Evolutionary conservation across 768 basidiomycete genomes (phyloP).

Genomic region (Amanita subjunquillea): DNA sequence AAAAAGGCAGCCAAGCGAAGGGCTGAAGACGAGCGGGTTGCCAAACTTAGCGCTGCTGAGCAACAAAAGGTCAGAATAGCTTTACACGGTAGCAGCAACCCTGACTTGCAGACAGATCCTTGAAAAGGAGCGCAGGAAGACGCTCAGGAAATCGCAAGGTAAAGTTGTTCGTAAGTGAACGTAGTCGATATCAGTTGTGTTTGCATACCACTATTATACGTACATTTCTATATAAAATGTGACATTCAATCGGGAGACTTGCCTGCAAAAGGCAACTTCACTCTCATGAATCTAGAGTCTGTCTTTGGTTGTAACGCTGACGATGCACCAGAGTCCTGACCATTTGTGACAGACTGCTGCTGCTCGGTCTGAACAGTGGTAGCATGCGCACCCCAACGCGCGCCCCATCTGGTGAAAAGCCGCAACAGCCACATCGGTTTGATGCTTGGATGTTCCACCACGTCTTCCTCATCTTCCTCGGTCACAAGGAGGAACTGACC

Average conservation of each 20-base stretch:
- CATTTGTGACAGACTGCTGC: neutral
- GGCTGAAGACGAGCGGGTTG: slow-evolving; percentile 62
- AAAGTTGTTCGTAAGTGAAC: slow-evolving; percentile 45
- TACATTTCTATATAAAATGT: neutral
- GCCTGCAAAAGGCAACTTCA: neutral
- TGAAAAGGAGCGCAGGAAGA: slow-evolving; percentile 71
- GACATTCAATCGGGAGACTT: neutral
- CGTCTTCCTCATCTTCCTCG: slow-evolving; percentile 41
- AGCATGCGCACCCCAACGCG: slow-evolving; percentile 39
- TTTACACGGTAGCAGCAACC: neutral
- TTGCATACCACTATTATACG: neutral
- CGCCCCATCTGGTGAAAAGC: slow-evolving; percentile 73
- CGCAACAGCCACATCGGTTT: slow-evolving; percentile 70
- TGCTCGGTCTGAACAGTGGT: slow-evolving; percentile 3
- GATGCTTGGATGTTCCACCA: slow-evolving; percentile 46
- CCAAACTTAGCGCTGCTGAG: slow-evolving; percentile 66
- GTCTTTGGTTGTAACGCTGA: neutral
- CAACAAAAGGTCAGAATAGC: slow-evolving; percentile 60
- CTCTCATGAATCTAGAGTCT: neutral
- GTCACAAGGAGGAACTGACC: slow-evolving; percentile 8
- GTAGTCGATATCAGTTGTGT: neutral
- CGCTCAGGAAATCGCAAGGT: slow-evolving; percentile 58
- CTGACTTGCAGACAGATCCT: slow-evolving; percentile 30
- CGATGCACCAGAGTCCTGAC: neutral
- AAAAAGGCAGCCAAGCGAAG: slow-evolving; percentile 65